Percentiles rank a stretch among this genome's conserved stretches.
Evolutionary conservation across 306 rosid species (phyloP).

Genomic region (Phaseolus lunatus): DNA sequence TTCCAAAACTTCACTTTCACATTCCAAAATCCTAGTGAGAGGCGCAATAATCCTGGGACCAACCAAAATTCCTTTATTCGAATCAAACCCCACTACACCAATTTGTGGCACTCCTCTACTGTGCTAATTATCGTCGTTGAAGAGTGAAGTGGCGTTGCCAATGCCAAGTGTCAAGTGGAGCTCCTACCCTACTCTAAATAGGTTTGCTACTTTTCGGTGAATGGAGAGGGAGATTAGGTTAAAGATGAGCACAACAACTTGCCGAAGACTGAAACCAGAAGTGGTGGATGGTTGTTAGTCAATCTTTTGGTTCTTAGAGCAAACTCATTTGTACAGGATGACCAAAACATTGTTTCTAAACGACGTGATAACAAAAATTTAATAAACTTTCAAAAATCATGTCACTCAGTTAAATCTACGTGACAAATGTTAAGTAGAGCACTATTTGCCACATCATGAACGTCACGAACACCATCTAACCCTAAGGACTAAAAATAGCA

Average conservation of each 20-base stretch:
- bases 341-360: too few relatives aligned
- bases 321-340: constrained; percentile 46
- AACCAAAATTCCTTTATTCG: constrained; percentile 54
- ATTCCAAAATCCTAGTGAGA: constrained; percentile 71
- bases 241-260: constrained; percentile 49
- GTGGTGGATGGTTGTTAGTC: constrained; percentile 1
- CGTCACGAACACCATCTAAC: too few relatives aligned
- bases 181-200: constrained; percentile 63
- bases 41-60: constrained; percentile 69
- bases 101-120: constrained; percentile 63
- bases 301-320: constrained; percentile 56
- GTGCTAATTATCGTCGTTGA: constrained; percentile 46
- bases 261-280: constrained; percentile 54
- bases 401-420: too few relatives aligned
- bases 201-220: constrained; percentile 74
- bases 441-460: too few relatives aligned
- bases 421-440: too few relatives aligned
- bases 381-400: too few relatives aligned
- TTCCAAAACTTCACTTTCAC: constrained; percentile 73
- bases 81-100: constrained; percentile 72
- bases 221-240: constrained; percentile 69
- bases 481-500: too few relatives aligned
- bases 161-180: constrained; percentile 65
- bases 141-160: constrained; percentile 57
- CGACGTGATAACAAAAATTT: too few relatives aligned